A percentile compares a stretch with the other conserved stretches of the same genome.
These are phyloP conservation scores for Panaeolus papilionaceus DNA, from an alignment of 768 basidiomycete genomes.

Conservation along the genomic window DNA sequence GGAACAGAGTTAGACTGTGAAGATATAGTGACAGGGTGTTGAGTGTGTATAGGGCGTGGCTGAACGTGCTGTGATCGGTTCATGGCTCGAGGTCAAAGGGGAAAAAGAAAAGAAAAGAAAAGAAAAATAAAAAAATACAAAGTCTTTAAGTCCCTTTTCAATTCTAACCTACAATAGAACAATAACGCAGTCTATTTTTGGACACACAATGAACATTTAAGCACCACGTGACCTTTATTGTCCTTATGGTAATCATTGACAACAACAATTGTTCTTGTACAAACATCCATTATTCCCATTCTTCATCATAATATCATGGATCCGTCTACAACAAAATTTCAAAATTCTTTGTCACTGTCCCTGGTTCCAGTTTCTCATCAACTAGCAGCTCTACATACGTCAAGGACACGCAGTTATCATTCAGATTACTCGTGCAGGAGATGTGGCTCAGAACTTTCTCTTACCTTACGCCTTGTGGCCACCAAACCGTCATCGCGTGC, in stretches of 20 bases:
- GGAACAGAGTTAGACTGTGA: neutral
- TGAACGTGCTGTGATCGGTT: neutral
- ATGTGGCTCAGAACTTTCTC: slow-evolving; percentile 59
- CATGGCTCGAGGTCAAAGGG: neutral
- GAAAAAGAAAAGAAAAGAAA: neutral
- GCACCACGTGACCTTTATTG: slow-evolving; percentile 23
- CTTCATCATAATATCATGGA: slow-evolving; percentile 26
- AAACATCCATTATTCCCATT: too few species aligned
- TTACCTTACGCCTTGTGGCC: slow-evolving; percentile 43
- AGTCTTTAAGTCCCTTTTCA: neutral
- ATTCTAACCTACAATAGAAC: slow-evolving; percentile 18
- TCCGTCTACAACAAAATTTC: slow-evolving; percentile 48
- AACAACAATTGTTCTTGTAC: neutral
- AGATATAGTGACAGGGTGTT: slow-evolving; percentile 20
- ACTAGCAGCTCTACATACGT: slow-evolving; percentile 68
- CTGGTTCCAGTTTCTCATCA: slow-evolving; percentile 58
- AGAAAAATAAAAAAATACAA: neutral
- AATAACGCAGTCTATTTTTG: slow-evolving; percentile 27
- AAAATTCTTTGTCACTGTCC: slow-evolving; percentile 51
- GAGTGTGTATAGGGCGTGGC: slow-evolving; percentile 33
- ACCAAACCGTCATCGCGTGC: slow-evolving; percentile 23
- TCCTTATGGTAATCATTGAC: neutral
- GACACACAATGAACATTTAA: slow-evolving; percentile 24
- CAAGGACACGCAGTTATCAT: slow-evolving; percentile 36
- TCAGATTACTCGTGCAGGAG: slow-evolving; percentile 45